Conservation (phyloP, 495 filamentous ascomycete genomes). For the Schizothecium vesticola region DNA sequence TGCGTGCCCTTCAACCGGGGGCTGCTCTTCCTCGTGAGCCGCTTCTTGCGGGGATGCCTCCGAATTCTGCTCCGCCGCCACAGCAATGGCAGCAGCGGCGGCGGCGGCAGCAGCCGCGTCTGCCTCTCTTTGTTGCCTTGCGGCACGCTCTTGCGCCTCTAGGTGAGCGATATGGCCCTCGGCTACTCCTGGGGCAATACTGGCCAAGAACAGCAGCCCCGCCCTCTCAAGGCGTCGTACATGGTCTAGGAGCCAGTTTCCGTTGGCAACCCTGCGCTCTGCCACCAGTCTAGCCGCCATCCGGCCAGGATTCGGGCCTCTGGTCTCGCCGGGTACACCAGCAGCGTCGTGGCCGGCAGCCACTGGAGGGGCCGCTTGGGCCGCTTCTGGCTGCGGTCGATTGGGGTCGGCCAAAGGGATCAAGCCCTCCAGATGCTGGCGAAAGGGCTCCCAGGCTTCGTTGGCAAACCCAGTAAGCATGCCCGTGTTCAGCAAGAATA, state of each 20-base stretch:
- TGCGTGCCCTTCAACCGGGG: neutral
- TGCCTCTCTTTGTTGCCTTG: constrained; percentile 41
- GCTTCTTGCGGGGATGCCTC: neutral
- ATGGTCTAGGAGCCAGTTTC: constrained; percentile 50
- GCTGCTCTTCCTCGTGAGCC: neutral
- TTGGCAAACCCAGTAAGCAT: constrained; percentile 54
- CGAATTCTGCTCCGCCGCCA: constrained; percentile 1
- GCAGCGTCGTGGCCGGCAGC: neutral
- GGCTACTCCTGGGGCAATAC: constrained; percentile 76
- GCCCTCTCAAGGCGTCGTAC: constrained; percentile 65
- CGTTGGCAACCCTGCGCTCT: constrained; percentile 43
- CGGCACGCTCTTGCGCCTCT: constrained; percentile 55
- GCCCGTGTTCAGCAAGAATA: constrained; percentile 63
- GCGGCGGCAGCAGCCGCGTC: constrained; percentile 40
- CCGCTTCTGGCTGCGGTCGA: constrained; percentile 17
- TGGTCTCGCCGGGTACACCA: constrained; percentile 8
- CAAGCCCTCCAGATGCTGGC: constrained; percentile 67
- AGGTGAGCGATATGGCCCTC: constrained; percentile 73
- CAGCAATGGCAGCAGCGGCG: constrained; percentile 13
- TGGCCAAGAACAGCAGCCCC: constrained; percentile 76
- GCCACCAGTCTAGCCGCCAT: constrained; percentile 51
- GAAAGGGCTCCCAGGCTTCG: constrained; percentile 55
- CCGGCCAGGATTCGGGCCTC: constrained; percentile 45
- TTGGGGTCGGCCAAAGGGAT: constrained; percentile 49
- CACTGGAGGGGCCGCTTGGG: neutral